Conservation (phyloP, 2,329 filamentous ascomycete species). For the Trichoderma polysporum region DNA sequence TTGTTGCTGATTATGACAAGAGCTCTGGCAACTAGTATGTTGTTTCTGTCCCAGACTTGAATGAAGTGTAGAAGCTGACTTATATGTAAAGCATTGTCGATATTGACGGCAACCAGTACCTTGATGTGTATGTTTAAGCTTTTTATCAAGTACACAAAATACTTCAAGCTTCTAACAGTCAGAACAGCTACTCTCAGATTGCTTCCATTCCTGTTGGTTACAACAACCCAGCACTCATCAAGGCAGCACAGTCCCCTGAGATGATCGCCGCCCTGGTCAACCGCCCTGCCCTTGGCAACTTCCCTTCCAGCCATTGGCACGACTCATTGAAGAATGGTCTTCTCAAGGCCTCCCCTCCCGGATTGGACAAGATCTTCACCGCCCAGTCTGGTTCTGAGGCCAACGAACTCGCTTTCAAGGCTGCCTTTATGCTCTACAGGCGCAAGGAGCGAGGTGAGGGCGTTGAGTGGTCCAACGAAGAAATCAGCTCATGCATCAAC, state of each 20-base stretch:
- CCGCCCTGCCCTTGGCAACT: slow-evolving; percentile 77
- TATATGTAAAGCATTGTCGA: slow-evolving; percentile 41
- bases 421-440: slow-evolving; percentile 78
- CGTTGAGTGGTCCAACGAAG: slow-evolving; percentile 69
- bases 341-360: slow-evolving; percentile 70
- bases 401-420: slow-evolving; percentile 84
- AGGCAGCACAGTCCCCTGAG: slow-evolving; percentile 65
- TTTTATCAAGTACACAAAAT: not conserved
- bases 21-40: slow-evolving; percentile 50
- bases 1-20: slow-evolving; percentile 53
- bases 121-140: slow-evolving; percentile 45
- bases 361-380: slow-evolving; percentile 77
- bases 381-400: slow-evolving; percentile 77
- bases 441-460: slow-evolving; percentile 68
- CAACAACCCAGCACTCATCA: slow-evolving; percentile 69
- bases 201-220: slow-evolving; percentile 82
- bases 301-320: slow-evolving; percentile 74
- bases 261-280: slow-evolving; percentile 76
- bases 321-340: slow-evolving; percentile 69
- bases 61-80: not conserved
- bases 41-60: not conserved
- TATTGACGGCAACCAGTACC: slow-evolving; percentile 49
- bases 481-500: slow-evolving; percentile 65
- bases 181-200: slow-evolving; percentile 69
- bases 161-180: not conserved